Evolutionary conservation across 129 eudicot genomes (phyloP), one percentile per base, ranked within the genome.

Genomic region (Flaveria robusta): DNA sequence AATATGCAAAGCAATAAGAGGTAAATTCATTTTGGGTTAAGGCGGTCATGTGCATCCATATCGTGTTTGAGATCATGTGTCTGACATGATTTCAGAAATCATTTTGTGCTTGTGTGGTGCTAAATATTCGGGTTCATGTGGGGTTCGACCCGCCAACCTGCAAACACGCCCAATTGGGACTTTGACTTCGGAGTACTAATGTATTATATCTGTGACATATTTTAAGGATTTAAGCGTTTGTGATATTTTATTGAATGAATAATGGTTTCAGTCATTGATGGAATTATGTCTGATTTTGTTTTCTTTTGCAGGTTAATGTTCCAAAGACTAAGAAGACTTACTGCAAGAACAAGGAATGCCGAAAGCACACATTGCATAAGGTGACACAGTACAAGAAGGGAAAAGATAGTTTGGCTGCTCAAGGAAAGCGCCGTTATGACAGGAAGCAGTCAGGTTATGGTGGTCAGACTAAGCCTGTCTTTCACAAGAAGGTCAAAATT

Each of bases 311-410:
- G 91, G 88, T 87, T 75, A 87, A 87, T 39, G 86, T 87, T 12
- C 91, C 91, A 0, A 87, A 87, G 83, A 81, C 86, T 3, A 87
- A 87, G 91, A 87, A 84, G 86, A 87, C 91, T 2, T 87, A 78
- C 79, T 87, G 91, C 85, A 87, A 84, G 77, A 64, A 74, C 11
- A 87, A 87, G 72, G 91, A 84, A 0, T 87, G 91, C 81, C 46
- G 49, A 74, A 87, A 87, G 81, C 91, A 87, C 83, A 87, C 88
- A 19, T 71, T 81, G 81, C 91, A 87, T 68, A 87, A 87, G 83
- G 91, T 87, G 70, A 84, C 91, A 10, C 91, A 87, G 19, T 87
- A 87, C 43, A 87, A 87, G 79, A 87, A 87, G 81, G 91, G 91
- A 8, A 87, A 87, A 77, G 91, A 87, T 70, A 81, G 86, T 27